Evolutionary conservation across 2,329 filamentous ascomycete species (phyloP), one percentile per base, ranked within the genome.

Genomic region (Penicillium polonicum): DNA sequence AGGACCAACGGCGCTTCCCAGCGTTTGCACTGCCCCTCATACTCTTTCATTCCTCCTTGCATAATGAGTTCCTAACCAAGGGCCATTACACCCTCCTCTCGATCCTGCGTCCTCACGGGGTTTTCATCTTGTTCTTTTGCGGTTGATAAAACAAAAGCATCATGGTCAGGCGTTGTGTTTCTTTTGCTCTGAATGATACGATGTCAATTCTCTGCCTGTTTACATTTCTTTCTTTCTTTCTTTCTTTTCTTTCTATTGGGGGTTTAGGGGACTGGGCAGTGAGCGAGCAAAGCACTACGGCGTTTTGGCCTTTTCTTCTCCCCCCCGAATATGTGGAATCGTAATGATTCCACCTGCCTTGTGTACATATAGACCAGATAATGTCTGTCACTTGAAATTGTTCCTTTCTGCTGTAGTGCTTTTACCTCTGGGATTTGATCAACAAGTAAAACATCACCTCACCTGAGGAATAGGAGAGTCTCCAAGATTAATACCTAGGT

Each of bases 141-240:
- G 50, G 48, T 59, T 44, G 44, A 58, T 58, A 51, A 44, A 59
- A 67, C 31, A 52, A 66, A 65, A 67, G 64, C 65, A 67, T 67
- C 60, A 67, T 67, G 58, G 64, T 61, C 52, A 48, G 65, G 65
- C 64, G 65, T 67, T 64, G 39, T 49, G 52, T 57, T 57, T 58
- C 49, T 54, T 27, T 48, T 35, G 50, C 17, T 45, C 45, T 41
- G 51, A 49, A 58, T 55, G 55, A 49, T 58, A 55, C 31, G 52
- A 44, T 38, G 25, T 52, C 46, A 23, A 39, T 36, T 38, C 12
- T 51, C 23, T 55, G 19, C 27, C 27, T 8, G 15, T 51, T 45
- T 19, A 43, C 17, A 29, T 27, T 23, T 45, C 15, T 45, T 52
- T 31, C 15, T 44, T 48, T 45, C 5, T 50, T 52, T 53, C 25